These are phyloP conservation scores for Dendrocalamus latiflorus DNA, from an alignment of 202 grass and related monocot genomes.

Conservation along the genomic window DNA sequence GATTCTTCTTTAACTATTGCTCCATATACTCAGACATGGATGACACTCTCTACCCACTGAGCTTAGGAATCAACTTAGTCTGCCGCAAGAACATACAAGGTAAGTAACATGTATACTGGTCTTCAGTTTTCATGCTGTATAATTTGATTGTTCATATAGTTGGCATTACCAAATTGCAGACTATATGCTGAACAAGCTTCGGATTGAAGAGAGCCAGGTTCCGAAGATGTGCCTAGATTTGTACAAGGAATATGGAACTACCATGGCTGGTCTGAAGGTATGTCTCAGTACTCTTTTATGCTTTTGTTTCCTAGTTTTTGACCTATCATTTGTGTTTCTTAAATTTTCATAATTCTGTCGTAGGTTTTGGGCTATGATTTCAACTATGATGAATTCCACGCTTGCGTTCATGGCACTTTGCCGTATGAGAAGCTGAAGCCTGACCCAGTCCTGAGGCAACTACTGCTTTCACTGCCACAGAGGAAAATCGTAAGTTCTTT, in stretches of 20 bases:
- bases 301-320: background rate
- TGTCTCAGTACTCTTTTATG: background rate
- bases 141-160: background rate
- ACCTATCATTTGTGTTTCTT: background rate
- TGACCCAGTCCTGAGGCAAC: slow-evolving; percentile 64
- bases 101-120: background rate
- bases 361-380: slow-evolving; percentile 66
- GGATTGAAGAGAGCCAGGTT: slow-evolving; percentile 61
- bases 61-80: slow-evolving; percentile 72
- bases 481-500: slow-evolving; percentile 61
- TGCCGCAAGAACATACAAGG: slow-evolving; percentile 92
- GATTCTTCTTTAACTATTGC: background rate
- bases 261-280: slow-evolving; percentile 93
- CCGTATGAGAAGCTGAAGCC: slow-evolving; percentile 72
- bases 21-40: slow-evolving; percentile 63
- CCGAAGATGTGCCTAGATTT: slow-evolving; percentile 84
- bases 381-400: slow-evolving; percentile 82
- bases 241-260: slow-evolving; percentile 96
- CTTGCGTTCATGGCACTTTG: slow-evolving; percentile 60
- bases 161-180: slow-evolving; percentile 40
- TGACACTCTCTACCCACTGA: slow-evolving; percentile 88
- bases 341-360: background rate
- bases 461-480: slow-evolving; percentile 78
- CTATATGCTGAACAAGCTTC: slow-evolving; percentile 72
- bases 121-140: background rate